Conservation (phyloP, 345 rosid species). For the Eucalyptus grandis region DNA sequence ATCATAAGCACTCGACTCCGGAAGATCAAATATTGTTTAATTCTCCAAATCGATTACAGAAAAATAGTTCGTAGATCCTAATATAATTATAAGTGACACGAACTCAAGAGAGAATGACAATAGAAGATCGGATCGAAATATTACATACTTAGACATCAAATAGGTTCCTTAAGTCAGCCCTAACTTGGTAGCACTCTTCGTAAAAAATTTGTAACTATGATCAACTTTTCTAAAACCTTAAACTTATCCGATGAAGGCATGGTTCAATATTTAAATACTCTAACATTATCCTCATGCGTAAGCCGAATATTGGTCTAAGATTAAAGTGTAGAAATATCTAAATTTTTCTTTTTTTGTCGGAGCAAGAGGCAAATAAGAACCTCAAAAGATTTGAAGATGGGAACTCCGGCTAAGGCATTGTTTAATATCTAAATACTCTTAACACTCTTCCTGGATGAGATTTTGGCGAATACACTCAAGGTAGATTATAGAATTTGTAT, state of each 20-base stretch:
- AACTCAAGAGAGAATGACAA: neutral
- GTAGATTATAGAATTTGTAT: too few relatives aligned
- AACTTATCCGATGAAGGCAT: fast-evolving
- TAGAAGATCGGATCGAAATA: neutral
- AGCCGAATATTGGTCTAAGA: too few relatives aligned
- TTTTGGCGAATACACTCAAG: too few relatives aligned
- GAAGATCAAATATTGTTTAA: neutral
- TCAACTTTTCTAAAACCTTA: too few relatives aligned
- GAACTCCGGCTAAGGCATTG: too few relatives aligned
- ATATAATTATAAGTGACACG: neutral
- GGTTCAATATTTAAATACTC: neutral
- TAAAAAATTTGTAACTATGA: neutral
- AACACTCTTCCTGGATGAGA: too few relatives aligned
- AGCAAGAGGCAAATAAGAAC: too few relatives aligned
- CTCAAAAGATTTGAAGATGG: too few relatives aligned
- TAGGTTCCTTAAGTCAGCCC: neutral
- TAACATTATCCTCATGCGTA: fast-evolving
- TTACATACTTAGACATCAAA: neutral
- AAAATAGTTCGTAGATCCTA: neutral
- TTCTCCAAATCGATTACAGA: neutral
- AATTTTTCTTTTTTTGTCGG: fast-evolving
- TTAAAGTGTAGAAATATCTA: neutral
- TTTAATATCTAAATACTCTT: too few relatives aligned
- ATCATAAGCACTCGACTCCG: neutral
- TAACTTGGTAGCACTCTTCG: neutral